Evolutionary conservation across 345 rosid species (phyloP).

Genomic region (Eucalyptus microcorys): DNA sequence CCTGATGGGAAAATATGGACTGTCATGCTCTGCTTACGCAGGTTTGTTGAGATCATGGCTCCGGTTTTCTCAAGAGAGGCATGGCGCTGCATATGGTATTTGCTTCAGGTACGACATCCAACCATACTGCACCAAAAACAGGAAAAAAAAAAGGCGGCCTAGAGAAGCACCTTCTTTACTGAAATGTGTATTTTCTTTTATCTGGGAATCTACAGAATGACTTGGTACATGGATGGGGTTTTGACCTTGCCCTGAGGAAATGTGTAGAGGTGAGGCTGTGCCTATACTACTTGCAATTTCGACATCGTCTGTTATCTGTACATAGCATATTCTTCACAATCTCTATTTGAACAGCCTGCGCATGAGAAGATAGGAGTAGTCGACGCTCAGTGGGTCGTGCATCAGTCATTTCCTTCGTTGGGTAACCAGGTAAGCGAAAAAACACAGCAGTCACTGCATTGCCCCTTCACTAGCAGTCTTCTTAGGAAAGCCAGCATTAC

Average conservation of each 20-base stretch:
- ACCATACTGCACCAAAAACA: not conserved
- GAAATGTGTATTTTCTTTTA: not conserved
- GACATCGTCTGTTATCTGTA: not conserved
- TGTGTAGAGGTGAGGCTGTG: slow-evolving; percentile 60
- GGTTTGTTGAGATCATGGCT: slow-evolving; percentile 99
- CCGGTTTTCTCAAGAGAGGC: slow-evolving; percentile 93
- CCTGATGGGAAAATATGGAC: not conserved
- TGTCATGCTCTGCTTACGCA: slow-evolving; percentile 1
- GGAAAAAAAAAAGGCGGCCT: not conserved
- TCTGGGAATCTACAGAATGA: slow-evolving; percentile 58
- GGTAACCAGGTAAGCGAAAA: slow-evolving; percentile 61
- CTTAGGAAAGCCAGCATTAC: not conserved
- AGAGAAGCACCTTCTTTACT: not conserved
- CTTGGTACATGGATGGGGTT: slow-evolving; percentile 99
- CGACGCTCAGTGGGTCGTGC: slow-evolving; percentile 95
- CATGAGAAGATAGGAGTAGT: slow-evolving; percentile 98
- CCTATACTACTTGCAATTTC: not conserved
- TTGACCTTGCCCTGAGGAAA: slow-evolving; percentile 83
- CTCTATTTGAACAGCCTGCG: slow-evolving; percentile 51
- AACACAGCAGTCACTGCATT: not conserved
- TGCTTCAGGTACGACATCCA: slow-evolving; percentile 63
- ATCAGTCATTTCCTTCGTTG: slow-evolving; percentile 82
- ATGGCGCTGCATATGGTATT: slow-evolving; percentile 97
- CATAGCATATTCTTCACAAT: not conserved
- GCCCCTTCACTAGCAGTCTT: not conserved